phyloP scores from a whole-genome alignment of 345 rosid genomes.

The Eucalyptus brandiana region DNA sequence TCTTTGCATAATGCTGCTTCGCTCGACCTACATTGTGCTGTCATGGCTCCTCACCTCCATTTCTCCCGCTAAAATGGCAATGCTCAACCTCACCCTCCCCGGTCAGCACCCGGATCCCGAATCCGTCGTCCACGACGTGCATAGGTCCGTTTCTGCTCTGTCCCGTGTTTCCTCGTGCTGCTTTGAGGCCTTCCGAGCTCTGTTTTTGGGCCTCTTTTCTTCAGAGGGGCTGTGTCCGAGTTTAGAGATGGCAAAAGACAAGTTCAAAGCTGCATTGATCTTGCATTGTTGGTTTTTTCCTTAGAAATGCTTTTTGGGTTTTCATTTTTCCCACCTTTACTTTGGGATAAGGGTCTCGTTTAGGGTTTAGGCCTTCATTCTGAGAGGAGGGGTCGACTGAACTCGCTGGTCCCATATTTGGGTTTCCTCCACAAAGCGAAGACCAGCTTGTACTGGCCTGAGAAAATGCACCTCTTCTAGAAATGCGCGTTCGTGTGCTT shows the following conservation, averaged over 20 bases:
- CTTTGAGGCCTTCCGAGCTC: neutral
- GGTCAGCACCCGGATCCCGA: conserved; percentile 72
- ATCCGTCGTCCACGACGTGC: conserved; percentile 65
- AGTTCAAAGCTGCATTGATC: neutral
- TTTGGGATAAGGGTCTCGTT: neutral
- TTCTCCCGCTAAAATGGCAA: conserved; percentile 20
- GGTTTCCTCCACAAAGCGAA: neutral
- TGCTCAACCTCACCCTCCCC: conserved; percentile 44
- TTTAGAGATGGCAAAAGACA: neutral
- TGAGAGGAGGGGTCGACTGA: neutral
- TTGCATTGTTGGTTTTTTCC: neutral
- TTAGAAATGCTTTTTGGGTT: neutral
- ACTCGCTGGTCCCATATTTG: neutral
- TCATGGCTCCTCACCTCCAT: conserved; percentile 22
- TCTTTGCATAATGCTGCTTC: conserved; percentile 6
- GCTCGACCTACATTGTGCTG: conserved; percentile 37
- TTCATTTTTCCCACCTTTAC: neutral
- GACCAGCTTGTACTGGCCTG: neutral
- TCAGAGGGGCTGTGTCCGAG: neutral
- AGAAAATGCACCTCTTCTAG: neutral
- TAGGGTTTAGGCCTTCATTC: neutral
- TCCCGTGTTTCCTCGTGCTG: neutral
- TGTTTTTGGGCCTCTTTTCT: neutral
- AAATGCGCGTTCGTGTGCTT: neutral
- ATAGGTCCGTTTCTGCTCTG: conserved; percentile 31